phyloP scores from a whole-genome alignment of 495 filamentous ascomycete genomes.

The Baudoinia panamericana region DNA sequence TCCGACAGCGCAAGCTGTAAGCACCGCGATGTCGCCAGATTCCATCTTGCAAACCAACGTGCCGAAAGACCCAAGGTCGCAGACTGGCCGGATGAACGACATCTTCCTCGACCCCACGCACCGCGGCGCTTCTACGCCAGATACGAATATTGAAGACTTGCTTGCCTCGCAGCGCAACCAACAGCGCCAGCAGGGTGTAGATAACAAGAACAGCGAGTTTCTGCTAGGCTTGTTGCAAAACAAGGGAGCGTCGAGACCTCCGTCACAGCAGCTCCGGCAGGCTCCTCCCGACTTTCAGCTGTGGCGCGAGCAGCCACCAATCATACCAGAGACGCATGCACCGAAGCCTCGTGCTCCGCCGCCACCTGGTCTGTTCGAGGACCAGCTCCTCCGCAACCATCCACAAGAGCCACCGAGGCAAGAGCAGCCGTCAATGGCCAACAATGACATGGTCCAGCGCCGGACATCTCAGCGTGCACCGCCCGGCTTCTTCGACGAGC shows the following conservation, averaged over 20 bases:
- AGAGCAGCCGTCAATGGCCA: neutral
- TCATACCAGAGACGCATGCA: constrained; percentile 20
- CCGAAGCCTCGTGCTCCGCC: constrained; percentile 22
- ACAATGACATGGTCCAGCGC: constrained; percentile 9
- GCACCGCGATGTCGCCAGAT: constrained; percentile 8
- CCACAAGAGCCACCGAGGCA: constrained; percentile 1
- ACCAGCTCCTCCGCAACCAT: constrained; percentile 16
- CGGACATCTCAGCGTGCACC: constrained; percentile 17
- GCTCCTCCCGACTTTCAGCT: constrained; percentile 19
- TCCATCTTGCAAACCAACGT: neutral
- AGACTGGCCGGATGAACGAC: constrained; percentile 12
- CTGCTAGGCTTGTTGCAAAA: constrained; percentile 26
- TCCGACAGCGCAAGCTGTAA: neutral
- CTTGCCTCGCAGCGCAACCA: constrained; percentile 11
- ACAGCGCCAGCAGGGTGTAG: constrained; percentile 3
- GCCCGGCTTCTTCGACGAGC: constrained; percentile 18
- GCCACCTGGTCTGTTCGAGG: constrained; percentile 19
- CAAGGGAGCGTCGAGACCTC: constrained; percentile 19
- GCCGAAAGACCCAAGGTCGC: constrained; percentile 1
- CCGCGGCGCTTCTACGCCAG: constrained; percentile 12
- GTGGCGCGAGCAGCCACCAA: constrained; percentile 23
- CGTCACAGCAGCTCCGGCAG: constrained; percentile 19
- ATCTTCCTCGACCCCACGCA: constrained; percentile 10
- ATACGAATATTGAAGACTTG: constrained; percentile 16
- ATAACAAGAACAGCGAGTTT: constrained; percentile 28